phyloP scores from a whole-genome alignment of 306 rosid genomes.

The Cicer yamashitae region DNA sequence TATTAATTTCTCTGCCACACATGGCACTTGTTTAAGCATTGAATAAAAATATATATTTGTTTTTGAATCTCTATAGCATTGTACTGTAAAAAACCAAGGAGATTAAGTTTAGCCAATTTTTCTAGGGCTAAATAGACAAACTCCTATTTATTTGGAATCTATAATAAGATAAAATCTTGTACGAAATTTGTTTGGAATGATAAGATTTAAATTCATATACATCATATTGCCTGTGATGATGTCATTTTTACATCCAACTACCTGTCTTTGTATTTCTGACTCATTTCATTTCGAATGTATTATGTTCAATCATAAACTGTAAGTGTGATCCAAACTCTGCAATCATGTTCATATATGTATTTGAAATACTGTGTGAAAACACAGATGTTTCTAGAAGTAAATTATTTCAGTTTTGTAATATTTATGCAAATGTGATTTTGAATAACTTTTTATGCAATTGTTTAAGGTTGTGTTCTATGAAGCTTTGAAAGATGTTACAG shows the following conservation, averaged over 20 bases:
- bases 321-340: slow-evolving; percentile 36
- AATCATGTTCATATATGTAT: background rate
- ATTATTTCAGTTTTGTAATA: background rate
- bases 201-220: slow-evolving; percentile 16
- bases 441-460: slow-evolving; percentile 12
- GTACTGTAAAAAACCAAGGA: slow-evolving; percentile 8
- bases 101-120: background rate
- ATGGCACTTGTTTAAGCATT: slow-evolving; percentile 16
- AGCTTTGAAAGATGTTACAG: slow-evolving; percentile 68
- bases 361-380: background rate
- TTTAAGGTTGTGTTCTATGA: slow-evolving; percentile 81
- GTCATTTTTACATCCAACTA: background rate
- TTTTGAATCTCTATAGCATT: slow-evolving; percentile 19
- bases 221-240: slow-evolving; percentile 8
- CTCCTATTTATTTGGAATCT: slow-evolving; percentile 21
- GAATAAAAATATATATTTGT: slow-evolving; percentile 17
- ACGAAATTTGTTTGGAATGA: background rate
- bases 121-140: background rate
- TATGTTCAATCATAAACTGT: background rate
- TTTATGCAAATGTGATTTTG: background rate
- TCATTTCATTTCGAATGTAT: slow-evolving; percentile 30
- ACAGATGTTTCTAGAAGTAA: background rate
- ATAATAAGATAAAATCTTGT: background rate
- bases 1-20: background rate
- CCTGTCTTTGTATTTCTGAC: background rate